phyloP scores from a whole-genome alignment of 352 stramenopile genomes.

The Pythium oligandrum region DNA sequence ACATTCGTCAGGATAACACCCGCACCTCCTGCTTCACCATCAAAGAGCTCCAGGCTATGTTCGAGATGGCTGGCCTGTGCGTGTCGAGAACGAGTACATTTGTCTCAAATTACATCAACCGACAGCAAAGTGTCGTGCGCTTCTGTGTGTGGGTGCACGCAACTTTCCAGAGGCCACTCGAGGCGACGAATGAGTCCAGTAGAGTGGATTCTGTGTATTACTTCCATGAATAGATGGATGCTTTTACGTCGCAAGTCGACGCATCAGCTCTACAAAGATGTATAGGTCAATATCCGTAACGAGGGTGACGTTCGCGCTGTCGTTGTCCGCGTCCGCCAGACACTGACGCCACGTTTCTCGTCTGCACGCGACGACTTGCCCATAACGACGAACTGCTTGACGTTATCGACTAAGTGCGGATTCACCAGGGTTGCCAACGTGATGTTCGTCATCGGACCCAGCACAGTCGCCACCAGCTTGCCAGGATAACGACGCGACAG shows the following conservation, averaged over 20 bases:
- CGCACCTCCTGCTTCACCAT: too few relatives aligned
- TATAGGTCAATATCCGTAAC: constrained; percentile 55
- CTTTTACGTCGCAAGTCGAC: constrained; percentile 22
- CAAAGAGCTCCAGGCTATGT: too few relatives aligned
- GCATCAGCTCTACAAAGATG: constrained; percentile 57
- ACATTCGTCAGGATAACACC: too few relatives aligned
- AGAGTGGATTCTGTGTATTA: too few relatives aligned
- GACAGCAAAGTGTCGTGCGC: too few relatives aligned
- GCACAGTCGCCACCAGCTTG: constrained; percentile 64
- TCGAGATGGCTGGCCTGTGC: too few relatives aligned
- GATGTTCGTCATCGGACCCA: constrained; percentile 78
- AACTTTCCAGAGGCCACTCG: too few relatives aligned
- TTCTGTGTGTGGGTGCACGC: too few relatives aligned
- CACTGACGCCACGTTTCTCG: constrained; percentile 40
- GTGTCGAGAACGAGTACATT: too few relatives aligned
- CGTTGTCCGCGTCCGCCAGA: constrained; percentile 24
- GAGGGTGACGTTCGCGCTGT: constrained; percentile 54
- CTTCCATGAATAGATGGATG: too few relatives aligned
- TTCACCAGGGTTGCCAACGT: constrained; percentile 70
- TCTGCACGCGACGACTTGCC: constrained; percentile 54
- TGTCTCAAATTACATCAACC: too few relatives aligned
- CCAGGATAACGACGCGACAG: constrained; percentile 45
- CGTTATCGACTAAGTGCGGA: constrained; percentile 49
- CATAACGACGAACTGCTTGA: constrained; percentile 74
- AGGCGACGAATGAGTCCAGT: too few relatives aligned